phyloP scores from a whole-genome alignment of 345 rosid species.

The Rhodomyrtus tomentosa region DNA sequence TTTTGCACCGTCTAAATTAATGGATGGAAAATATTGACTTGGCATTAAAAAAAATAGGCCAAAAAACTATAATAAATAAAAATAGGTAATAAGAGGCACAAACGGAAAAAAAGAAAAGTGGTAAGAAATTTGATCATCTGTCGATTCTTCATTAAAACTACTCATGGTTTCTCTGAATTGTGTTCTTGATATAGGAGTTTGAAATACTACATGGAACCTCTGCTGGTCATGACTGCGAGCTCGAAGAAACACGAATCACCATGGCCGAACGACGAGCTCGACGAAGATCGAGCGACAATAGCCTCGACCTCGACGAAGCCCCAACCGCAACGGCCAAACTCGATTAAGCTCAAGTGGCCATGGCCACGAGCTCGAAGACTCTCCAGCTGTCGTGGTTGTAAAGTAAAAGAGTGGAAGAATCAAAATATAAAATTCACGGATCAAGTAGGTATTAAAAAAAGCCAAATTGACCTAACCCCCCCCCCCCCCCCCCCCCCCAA shows the following conservation, averaged over 20 bases:
- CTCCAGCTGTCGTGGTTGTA: background rate
- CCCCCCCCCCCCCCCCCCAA: no score
- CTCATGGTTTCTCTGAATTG: background rate
- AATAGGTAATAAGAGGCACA: background rate
- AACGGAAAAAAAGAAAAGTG: background rate
- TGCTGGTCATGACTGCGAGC: background rate
- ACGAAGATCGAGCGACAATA: background rate
- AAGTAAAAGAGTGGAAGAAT: no score
- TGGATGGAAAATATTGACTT: background rate
- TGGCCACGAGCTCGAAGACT: background rate
- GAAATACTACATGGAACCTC: background rate
- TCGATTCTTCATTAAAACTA: background rate
- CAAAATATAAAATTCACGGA: background rate
- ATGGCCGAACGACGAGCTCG: background rate
- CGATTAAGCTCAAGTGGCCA: background rate
- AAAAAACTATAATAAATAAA: background rate
- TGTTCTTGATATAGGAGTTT: background rate
- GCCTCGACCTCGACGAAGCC: background rate
- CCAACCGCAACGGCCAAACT: background rate
- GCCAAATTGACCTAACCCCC: no score
- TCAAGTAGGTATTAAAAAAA: background rate
- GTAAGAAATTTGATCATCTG: constrained; percentile 28
- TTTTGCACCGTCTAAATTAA: background rate
- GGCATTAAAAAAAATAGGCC: background rate
- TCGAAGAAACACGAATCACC: background rate